Base-by-base conservation (phyloP, 148 eudicot species). In the Vaccinium myrtillus region DNA sequence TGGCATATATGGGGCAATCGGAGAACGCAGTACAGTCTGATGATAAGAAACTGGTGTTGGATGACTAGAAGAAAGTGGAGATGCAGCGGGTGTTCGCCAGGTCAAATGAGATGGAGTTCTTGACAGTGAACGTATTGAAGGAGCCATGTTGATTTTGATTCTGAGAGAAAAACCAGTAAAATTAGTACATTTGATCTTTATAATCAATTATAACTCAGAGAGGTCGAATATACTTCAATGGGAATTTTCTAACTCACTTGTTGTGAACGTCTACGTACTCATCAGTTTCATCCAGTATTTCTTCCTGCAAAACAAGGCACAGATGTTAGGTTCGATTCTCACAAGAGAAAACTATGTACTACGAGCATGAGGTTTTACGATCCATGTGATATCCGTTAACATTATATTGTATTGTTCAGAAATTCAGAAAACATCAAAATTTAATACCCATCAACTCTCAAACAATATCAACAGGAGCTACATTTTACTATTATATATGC, bases 231-330 rank as follows among this genome's bases (percentile, higher is more conserved):
- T 77, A 16, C 5, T 50, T 12, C 5, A 50, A 21, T 39, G 55
- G 30, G 75, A 49, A 12, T 25, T 71, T n/a, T 21, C 51, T 59
- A 46, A 88, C 94, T 86, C 91, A 94, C 98, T 83, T 93, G 89
- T 93, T 89, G 88, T 93, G 93, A 84, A 91, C 91, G 56, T 95
- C 96, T 71, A 91, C 90, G 61, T 91, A 93, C 79, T 90, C 94
- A 59, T 95, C 95, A 23, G 96, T 93, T 88, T 95, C 98, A 81
- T 95, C 97, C 82, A 78, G 85, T 9, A 95, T 95, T 85, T 92
- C 92, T 82, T 90, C 97, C 97, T 93, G 83, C 56, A 88, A 79
- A 61, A 80, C 8, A 65, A 81, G 46, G 25, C 48, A 71, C 46
- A 39, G 58, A 18, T 43, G 48, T 56, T 81, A 25, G 56, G n/a